Conservation (phyloP, 2,329 filamentous ascomycete species). For the Penicillium crustosum region DNA sequence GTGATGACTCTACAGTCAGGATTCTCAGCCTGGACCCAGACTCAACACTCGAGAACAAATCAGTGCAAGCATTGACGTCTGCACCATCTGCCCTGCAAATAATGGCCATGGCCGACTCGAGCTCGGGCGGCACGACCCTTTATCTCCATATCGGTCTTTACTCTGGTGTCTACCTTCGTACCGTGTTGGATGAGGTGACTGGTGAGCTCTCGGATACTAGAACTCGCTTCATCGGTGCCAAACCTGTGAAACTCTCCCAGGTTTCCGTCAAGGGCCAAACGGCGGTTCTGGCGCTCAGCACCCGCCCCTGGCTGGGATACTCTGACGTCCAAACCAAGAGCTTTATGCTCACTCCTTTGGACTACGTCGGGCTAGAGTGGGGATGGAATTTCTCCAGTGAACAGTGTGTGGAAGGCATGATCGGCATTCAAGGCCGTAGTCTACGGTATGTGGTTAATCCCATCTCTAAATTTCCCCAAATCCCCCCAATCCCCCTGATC, state of each 20-base stretch:
- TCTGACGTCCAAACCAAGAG: slow-evolving; percentile 81
- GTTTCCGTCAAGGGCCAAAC: slow-evolving; percentile 84
- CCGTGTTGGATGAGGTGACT: slow-evolving; percentile 90
- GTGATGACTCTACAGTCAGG: slow-evolving; percentile 92
- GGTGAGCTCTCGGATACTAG: slow-evolving; percentile 93
- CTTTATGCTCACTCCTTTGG: slow-evolving; percentile 89
- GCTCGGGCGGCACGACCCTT: slow-evolving; percentile 80
- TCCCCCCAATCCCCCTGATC: slow-evolving; percentile 34
- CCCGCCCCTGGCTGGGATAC: slow-evolving; percentile 94
- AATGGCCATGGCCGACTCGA: slow-evolving; percentile 93
- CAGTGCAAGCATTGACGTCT: slow-evolving; percentile 88
- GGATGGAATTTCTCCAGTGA: slow-evolving; percentile 97
- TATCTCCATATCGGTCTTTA: slow-evolving; percentile 95
- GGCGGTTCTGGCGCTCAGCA: slow-evolving; percentile 85
- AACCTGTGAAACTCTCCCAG: slow-evolving; percentile 83
- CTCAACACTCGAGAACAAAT: slow-evolving; percentile 87
- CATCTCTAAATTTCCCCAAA: slow-evolving; percentile 26
- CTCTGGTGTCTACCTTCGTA: slow-evolving; percentile 93
- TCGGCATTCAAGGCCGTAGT: slow-evolving; percentile 87
- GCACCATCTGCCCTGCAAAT: slow-evolving; percentile 86
- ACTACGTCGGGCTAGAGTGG: slow-evolving; percentile 85
- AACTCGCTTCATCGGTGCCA: slow-evolving; percentile 89
- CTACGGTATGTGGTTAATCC: slow-evolving; percentile 63
- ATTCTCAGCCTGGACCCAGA: slow-evolving; percentile 89
- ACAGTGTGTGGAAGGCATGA: slow-evolving; percentile 89